Evolutionary conservation across 768 basidiomycete species (phyloP).

Genomic region (Lactarius psammicola): DNA sequence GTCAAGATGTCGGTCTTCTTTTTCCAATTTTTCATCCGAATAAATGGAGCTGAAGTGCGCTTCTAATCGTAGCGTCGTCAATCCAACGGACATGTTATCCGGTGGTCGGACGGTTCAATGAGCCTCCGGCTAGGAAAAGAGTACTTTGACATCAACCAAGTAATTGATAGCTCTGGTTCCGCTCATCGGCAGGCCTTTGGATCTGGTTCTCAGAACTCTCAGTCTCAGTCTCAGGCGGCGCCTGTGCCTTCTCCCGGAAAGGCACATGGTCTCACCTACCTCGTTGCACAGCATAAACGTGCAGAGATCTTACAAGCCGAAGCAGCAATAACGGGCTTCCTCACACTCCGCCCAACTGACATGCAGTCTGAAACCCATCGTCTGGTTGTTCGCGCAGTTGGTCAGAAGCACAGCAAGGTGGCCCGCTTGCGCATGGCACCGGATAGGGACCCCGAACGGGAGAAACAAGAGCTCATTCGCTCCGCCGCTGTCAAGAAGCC

Average conservation of each 20-base stretch:
- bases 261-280: slow-evolving; percentile 79
- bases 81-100: slow-evolving; percentile 87
- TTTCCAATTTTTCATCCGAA: slow-evolving; percentile 1
- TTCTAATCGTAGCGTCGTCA: slow-evolving; percentile 59
- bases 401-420: slow-evolving; percentile 80
- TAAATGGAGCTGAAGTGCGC: neutral
- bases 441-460: slow-evolving; percentile 77
- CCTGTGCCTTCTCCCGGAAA: slow-evolving; percentile 36
- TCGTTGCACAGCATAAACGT: slow-evolving; percentile 86
- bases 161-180: slow-evolving; percentile 72
- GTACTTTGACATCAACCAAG: slow-evolving; percentile 85
- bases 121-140: slow-evolving; percentile 93
- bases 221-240: slow-evolving; percentile 38
- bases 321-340: slow-evolving; percentile 76
- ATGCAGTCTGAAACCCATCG: slow-evolving; percentile 91
- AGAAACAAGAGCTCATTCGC: slow-evolving; percentile 65
- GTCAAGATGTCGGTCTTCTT: slow-evolving; percentile 65
- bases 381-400: slow-evolving; percentile 82
- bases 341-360: slow-evolving; percentile 81
- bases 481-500: slow-evolving; percentile 58
- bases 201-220: slow-evolving; percentile 44
- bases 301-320: slow-evolving; percentile 86
- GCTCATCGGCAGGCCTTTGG: slow-evolving; percentile 58
- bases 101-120: slow-evolving; percentile 94
- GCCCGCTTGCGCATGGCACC: slow-evolving; percentile 76